Evolutionary conservation across 805 yeast genomes (phyloP).

Genomic region (Kazachstania viticola): DNA sequence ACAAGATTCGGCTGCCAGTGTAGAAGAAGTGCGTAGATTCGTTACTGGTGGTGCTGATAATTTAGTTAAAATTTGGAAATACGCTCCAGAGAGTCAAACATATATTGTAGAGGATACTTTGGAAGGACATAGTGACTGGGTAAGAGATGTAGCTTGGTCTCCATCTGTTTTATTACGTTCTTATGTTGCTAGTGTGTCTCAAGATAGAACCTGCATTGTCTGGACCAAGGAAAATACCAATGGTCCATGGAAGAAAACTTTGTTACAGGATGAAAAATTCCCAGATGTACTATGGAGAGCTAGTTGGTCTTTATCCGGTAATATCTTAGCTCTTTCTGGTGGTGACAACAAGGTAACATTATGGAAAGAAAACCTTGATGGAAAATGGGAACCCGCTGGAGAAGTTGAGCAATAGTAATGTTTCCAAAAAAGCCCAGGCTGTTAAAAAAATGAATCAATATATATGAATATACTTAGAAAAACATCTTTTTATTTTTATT

Average conservation of each 20-base stretch:
- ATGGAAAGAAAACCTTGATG: constrained; percentile 91
- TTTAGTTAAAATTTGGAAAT: constrained; percentile 83
- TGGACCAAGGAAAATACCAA: constrained; percentile 76
- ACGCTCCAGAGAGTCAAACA: constrained; percentile 40
- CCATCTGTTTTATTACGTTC: constrained; percentile 79
- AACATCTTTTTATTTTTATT: too few species aligned
- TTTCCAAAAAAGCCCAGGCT: too few species aligned
- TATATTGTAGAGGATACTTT: constrained; percentile 67
- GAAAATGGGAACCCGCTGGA: constrained; percentile 97
- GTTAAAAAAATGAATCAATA: too few species aligned
- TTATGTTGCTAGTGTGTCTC: constrained; percentile 93
- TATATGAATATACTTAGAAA: not conserved
- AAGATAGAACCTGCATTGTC: constrained; percentile 85
- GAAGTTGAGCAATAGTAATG: constrained; percentile 64
- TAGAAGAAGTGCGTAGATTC: constrained; percentile 48
- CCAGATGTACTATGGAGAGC: constrained; percentile 98
- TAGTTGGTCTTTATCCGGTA: constrained; percentile 94
- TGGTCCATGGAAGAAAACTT: constrained; percentile 71
- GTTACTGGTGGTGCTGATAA: constrained; percentile 95
- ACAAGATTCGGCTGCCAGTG: constrained; percentile 22
- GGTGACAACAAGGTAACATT: constrained; percentile 93
- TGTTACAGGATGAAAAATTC: constrained; percentile 67
- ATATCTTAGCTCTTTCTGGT: constrained; percentile 87
- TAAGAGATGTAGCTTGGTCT: constrained; percentile 97
- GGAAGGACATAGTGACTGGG: constrained; percentile 96